These are phyloP conservation scores for Alternaria arborescens DNA, from an alignment of 2,329 filamentous ascomycete genomes.

Conservation along the genomic window DNA sequence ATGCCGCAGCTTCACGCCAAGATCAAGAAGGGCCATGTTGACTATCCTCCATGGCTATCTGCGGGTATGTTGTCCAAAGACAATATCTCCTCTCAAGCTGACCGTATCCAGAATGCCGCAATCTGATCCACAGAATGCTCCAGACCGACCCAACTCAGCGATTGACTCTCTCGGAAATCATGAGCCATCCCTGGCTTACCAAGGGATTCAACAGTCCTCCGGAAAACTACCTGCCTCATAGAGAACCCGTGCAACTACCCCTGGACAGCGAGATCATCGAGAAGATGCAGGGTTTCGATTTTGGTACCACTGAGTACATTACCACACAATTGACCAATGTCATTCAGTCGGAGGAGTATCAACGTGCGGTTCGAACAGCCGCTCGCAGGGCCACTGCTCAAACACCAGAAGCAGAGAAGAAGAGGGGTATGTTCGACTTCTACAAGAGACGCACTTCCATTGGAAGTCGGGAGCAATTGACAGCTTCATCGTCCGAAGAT, in stretches of 20 bases:
- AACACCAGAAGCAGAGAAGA: constrained; percentile 72
- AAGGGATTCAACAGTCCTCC: constrained; percentile 88
- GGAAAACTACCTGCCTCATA: constrained; percentile 84
- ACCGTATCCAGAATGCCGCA: constrained; percentile 77
- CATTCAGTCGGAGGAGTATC: constrained; percentile 95
- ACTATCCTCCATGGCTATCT: constrained; percentile 93
- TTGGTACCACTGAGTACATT: constrained; percentile 86
- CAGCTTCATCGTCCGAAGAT: constrained; percentile 83
- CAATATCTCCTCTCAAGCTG: constrained; percentile 2
- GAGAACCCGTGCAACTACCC: constrained; percentile 85
- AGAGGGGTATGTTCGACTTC: constrained; percentile 93
- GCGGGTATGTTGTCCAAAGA: constrained; percentile 68
- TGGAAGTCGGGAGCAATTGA: constrained; percentile 86
- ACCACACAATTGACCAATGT: constrained; percentile 80
- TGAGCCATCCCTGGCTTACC: constrained; percentile 94
- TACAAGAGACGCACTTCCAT: constrained; percentile 93
- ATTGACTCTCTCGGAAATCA: constrained; percentile 87
- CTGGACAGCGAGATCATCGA: constrained; percentile 84
- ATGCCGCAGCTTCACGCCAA: constrained; percentile 98
- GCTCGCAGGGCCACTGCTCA: constrained; percentile 70
- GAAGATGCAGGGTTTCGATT: constrained; percentile 98
- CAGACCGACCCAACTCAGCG: constrained; percentile 91
- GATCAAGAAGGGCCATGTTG: constrained; percentile 96
- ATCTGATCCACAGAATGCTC: constrained; percentile 92
- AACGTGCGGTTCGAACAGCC: constrained; percentile 77